Evolutionary conservation across 768 basidiomycete genomes (phyloP), one percentile per base, ranked within the genome.

Genomic region (Podaxis sp.): DNA sequence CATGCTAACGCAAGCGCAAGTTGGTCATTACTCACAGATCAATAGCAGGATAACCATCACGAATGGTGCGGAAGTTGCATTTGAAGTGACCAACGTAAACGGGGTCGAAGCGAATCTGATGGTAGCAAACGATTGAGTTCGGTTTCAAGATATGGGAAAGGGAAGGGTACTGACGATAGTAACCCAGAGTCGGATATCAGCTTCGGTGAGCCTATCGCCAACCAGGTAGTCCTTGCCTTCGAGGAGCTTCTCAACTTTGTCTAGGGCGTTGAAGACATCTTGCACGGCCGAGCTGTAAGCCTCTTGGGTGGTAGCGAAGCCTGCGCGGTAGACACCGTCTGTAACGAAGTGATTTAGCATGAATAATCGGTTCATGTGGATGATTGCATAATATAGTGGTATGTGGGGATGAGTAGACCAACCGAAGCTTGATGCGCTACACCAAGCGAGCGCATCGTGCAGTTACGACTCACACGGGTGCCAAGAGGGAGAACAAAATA

Each of bases 81-180:
- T 98, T 98, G 84, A 99, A 99, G 72, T 95, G 93, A 0, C 89
- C 86, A 52, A 90, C 83, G 74, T 99, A 98, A 15, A 90, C 96
- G 1, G 89, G 87, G 68, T 96, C 95, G 75, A 95, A 96, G 38
- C 94, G 92, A 64, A 93, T 77, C 90, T 93, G 38, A 60, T 62
- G 12, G 54, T 7, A 56, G 38, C 2, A 33, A 41, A 56, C 36
- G 3, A 44, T 38, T 4, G 8, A 48, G 24, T 24, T n/a, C 24
- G 2, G 22, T n/a, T 12, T 56, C 12, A 6, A 38, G 12, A 38
- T 51, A 2, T 20, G 22, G n/a, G n/a, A 58, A 22, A 58, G 33
- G 17, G 12, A 7, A 51, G n/a, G 53, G 17, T n/a, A 75, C 91
- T 67, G 65, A 95, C 90, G 63, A 95, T 89, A 2, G 96, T 97